phyloP scores from a whole-genome alignment of 1,139 yeast species.

The Scheffersomyces lignicola region DNA sequence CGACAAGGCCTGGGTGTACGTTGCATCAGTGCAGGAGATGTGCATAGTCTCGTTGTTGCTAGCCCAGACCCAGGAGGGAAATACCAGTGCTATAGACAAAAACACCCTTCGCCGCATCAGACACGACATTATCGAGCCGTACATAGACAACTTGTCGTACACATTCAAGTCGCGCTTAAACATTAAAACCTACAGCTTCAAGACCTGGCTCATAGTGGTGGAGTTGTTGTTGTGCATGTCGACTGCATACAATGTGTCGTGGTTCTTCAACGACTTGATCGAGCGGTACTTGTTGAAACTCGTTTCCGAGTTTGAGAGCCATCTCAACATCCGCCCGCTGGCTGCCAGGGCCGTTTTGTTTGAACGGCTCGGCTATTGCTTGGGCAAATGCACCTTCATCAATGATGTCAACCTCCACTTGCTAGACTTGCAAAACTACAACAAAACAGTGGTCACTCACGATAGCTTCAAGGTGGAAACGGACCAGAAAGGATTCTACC shows the following conservation, averaged over 20 bases:
- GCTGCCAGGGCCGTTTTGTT: slow-evolving; percentile 44
- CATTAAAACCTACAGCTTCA: slow-evolving; percentile 59
- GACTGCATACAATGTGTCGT: slow-evolving; percentile 35
- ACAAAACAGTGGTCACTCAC: slow-evolving; percentile 6
- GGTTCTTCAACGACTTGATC: slow-evolving; percentile 52
- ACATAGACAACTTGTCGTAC: slow-evolving; percentile 59
- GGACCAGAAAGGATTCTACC: slow-evolving; percentile 31
- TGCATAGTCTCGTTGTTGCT: slow-evolving; percentile 72
- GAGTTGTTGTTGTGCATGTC: slow-evolving; percentile 57
- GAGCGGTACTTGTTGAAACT: slow-evolving; percentile 45
- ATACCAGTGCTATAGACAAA: slow-evolving; percentile 28
- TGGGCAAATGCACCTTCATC: slow-evolving; percentile 29
- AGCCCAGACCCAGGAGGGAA: slow-evolving; percentile 52
- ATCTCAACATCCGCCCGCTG: slow-evolving; percentile 34
- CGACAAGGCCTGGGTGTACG: slow-evolving; percentile 80
- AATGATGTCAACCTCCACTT: slow-evolving; percentile 15
- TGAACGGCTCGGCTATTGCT: slow-evolving; percentile 42
- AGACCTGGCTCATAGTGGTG: slow-evolving; percentile 42
- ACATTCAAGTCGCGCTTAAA: slow-evolving; percentile 60
- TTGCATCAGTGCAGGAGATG: slow-evolving; percentile 88
- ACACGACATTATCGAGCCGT: slow-evolving; percentile 63
- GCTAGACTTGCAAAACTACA: slow-evolving; percentile 8
- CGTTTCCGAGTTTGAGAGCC: slow-evolving; percentile 39
- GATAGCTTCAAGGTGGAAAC: slow-evolving; percentile 14
- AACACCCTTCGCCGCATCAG: slow-evolving; percentile 61